Evolutionary conservation across 495 filamentous ascomycete species (phyloP), one percentile per base, ranked within the genome.

Genomic region (Apiosordaria backusii): DNA sequence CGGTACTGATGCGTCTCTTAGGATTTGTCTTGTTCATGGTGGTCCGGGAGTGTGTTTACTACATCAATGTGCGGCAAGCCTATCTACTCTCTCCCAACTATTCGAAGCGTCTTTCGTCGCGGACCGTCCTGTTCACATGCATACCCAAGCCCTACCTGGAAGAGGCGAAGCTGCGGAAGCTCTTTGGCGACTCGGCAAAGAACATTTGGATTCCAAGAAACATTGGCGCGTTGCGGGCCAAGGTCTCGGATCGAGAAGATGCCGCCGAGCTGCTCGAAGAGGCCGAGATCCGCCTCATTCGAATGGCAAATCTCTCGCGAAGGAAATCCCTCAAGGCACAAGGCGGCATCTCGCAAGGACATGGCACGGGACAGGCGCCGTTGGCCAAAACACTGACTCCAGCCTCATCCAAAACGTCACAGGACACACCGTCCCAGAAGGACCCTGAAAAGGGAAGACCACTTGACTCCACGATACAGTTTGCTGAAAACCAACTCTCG

Each of bases 31-130:
- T 91, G 68, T 90, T 86, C 64, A 85, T 85, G 15, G 78, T 91
- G 2, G 83, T 81, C 0, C 83, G 89, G 29, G 89, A 92, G 72
- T 86, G 86, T 53, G 77, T 91, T 27, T 91, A 86, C 75, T 87
- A 88, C 68, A 84, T 90, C 64, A 87, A 88, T 61, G 74, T 90
- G 1, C 85, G 89, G 45, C 89, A 91, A 72, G 88, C 88, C 18
- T 91, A 90, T 76, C 83, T 86, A 19, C 82, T 89, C n/a, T 88
- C 88, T 4, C 87, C 87, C 3, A 84, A 84, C n/a, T 85, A 89
- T 66, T 81, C 86, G 4, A 77, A 84, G 21, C 83, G 88, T 0
- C 83, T 92, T 9, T 91, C 89, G 0, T 86, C 89, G 0, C 77
- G 87, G 45, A 90, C 88, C 0, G 87, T 91, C 1, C 80, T 92